Conservation (phyloP, 202 grass and related monocot species). For the Brachypodium distachyon region DNA sequence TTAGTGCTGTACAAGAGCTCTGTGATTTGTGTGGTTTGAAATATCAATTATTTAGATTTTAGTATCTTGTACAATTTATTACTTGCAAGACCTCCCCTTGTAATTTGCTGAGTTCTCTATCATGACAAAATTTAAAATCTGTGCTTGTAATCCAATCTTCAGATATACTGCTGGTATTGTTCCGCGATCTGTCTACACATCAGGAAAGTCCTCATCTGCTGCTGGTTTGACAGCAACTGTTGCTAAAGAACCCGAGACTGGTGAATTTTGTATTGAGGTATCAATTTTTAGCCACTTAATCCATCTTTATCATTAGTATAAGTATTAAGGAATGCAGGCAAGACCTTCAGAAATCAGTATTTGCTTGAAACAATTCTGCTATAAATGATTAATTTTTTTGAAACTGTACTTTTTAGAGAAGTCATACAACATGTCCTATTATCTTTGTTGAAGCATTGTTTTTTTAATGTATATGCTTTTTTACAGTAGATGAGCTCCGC, state of each 20-base stretch:
- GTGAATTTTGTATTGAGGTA: slow-evolving; percentile 98
- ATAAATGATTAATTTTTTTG: neutral
- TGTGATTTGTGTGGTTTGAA: neutral
- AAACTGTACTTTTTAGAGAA: neutral
- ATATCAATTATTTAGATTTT: neutral
- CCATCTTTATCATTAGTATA: neutral
- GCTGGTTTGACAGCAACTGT: slow-evolving; percentile 95
- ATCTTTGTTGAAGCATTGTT: neutral
- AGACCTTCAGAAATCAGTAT: neutral
- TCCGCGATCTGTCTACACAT: slow-evolving; percentile 96
- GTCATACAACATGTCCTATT: neutral
- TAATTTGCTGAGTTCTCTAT: neutral
- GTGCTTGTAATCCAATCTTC: slow-evolving; percentile 6
- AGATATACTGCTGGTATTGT: slow-evolving; percentile 81
- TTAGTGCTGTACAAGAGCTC: neutral
- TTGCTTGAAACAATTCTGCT: neutral
- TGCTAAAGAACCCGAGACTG: slow-evolving; percentile 95
- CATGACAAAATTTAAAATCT: neutral
- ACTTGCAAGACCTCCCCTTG: neutral
- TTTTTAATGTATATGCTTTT: neutral
- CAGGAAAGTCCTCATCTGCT: slow-evolving; percentile 96
- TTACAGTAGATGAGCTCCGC: neutral
- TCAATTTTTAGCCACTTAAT: neutral
- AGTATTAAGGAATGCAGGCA: neutral
- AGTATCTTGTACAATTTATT: neutral